These are phyloP conservation scores for Hymenoscyphus salicellus DNA, from an alignment of 2,329 filamentous ascomycete species.

Conservation along the genomic window DNA sequence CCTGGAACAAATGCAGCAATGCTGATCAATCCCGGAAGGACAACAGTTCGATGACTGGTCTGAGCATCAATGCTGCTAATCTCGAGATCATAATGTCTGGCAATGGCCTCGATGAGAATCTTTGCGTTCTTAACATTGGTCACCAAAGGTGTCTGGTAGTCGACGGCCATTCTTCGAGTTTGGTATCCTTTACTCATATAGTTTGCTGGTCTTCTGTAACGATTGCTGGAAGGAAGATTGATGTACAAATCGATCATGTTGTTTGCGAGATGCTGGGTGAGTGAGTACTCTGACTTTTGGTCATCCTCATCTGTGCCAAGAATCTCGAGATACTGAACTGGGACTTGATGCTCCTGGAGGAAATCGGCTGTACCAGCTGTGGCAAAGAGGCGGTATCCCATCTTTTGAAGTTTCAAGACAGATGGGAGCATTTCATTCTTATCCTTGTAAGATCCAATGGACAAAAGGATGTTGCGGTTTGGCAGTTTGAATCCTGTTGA, in stretches of 20 bases:
- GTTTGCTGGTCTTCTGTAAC: constrained; percentile 91
- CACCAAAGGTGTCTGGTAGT: constrained; percentile 88
- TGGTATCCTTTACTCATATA: constrained; percentile 98
- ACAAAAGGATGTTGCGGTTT: constrained; percentile 91
- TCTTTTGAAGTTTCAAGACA: constrained; percentile 79
- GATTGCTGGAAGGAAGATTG: constrained; percentile 98
- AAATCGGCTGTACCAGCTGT: constrained; percentile 97
- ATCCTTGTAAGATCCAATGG: constrained; percentile 95
- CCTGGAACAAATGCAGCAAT: constrained; percentile 77
- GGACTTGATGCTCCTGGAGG: constrained; percentile 85
- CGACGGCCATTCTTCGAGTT: constrained; percentile 95
- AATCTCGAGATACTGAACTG: constrained; percentile 90
- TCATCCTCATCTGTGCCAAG: constrained; percentile 74
- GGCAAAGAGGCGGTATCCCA: constrained; percentile 94
- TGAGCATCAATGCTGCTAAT: constrained; percentile 85
- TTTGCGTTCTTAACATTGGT: constrained; percentile 99
- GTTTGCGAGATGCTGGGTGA: constrained; percentile 94
- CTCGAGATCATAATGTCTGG: constrained; percentile 80
- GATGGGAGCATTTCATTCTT: constrained; percentile 97
- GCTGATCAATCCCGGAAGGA: constrained; percentile 73
- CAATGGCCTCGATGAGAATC: constrained; percentile 90
- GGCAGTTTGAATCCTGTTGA: constrained; percentile 96
- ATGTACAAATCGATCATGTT: constrained; percentile 99
- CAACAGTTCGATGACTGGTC: constrained; percentile 76
- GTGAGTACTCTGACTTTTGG: constrained; percentile 92